A percentile compares a stretch with the other conserved stretches of the same genome.
Evolutionary conservation across 2,329 filamentous ascomycete species (phyloP).

Genomic region (Fusarium falciforme): DNA sequence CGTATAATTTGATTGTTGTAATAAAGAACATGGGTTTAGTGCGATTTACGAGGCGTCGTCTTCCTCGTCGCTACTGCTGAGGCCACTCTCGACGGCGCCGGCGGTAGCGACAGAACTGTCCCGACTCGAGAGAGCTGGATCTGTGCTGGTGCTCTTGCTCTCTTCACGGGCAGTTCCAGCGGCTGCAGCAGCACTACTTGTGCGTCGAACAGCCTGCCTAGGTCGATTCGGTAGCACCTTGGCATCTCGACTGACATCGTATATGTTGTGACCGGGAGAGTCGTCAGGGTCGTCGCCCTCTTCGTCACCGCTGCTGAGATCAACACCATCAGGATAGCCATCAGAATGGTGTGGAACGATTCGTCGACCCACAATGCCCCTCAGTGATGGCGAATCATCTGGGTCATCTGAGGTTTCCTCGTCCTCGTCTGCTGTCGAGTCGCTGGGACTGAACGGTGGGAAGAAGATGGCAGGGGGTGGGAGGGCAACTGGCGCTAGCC

Average conservation of each 20-base stretch:
- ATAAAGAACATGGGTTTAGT: background rate
- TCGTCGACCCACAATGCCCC: constrained; percentile 47
- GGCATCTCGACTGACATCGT: constrained; percentile 38
- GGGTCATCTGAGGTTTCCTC: constrained; percentile 43
- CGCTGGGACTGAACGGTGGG: constrained; percentile 58
- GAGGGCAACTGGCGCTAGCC: constrained; percentile 59
- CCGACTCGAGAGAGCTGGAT: constrained; percentile 40
- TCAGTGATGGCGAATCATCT: constrained; percentile 45
- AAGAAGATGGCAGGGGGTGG: constrained; percentile 66
- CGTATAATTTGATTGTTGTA: background rate
- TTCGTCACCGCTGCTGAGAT: constrained; percentile 56
- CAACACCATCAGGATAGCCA: constrained; percentile 54
- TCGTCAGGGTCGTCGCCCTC: constrained; percentile 55
- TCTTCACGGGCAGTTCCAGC: constrained; percentile 45
- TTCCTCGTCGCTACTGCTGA: constrained; percentile 51
- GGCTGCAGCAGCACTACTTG: constrained; percentile 49
- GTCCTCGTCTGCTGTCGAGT: constrained; percentile 49
- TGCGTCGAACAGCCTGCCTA: constrained; percentile 28
- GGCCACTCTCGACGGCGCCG: constrained; percentile 53
- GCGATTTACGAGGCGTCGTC: constrained; percentile 13
- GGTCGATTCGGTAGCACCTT: constrained; percentile 34
- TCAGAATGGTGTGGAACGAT: constrained; percentile 55
- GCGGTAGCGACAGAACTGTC: constrained; percentile 56
- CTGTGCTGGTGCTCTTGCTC: constrained; percentile 48
- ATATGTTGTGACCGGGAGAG: constrained; percentile 47